A percentile compares a stretch with the other conserved stretches of the same genome.
These are phyloP conservation scores for Isabelozyma rhagii DNA, from an alignment of 805 yeast genomes.

Conservation along the genomic window DNA sequence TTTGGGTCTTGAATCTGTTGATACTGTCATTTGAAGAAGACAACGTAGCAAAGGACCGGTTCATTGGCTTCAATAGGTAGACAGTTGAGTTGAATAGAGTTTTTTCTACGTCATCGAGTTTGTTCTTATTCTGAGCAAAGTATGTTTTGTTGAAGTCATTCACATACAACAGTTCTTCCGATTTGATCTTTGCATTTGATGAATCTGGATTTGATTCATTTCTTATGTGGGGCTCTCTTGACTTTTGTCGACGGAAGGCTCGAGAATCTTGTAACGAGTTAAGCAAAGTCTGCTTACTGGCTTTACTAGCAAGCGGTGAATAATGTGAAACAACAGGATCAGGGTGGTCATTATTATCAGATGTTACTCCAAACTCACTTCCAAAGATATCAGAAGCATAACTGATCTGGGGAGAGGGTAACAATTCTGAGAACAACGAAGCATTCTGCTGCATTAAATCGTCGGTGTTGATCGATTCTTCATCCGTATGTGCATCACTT, in stretches of 20 bases:
- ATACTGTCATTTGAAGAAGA: constrained; percentile 17
- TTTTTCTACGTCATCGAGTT: constrained; percentile 4
- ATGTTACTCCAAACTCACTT: neutral
- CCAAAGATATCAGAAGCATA: constrained; percentile 28
- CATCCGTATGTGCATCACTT: constrained; percentile 15
- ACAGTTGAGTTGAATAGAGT: constrained; percentile 11
- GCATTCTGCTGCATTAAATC: constrained; percentile 28
- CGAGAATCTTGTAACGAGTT: neutral
- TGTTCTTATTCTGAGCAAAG: constrained; percentile 4
- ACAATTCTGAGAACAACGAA: constrained; percentile 26
- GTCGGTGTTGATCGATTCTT: constrained; percentile 23
- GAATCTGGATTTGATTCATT: neutral
- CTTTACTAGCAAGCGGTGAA: neutral
- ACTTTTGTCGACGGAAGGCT: neutral
- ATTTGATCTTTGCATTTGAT: neutral
- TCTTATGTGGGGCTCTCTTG: neutral
- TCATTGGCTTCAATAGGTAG: constrained; percentile 28
- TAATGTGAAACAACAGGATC: neutral
- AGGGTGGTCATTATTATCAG: neutral
- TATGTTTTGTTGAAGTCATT: constrained; percentile 21
- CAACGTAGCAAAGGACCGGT: constrained; percentile 29
- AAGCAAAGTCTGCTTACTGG: neutral
- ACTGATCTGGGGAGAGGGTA: constrained; percentile 41
- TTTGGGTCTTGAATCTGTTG: constrained; percentile 1
- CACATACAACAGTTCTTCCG: constrained; percentile 3